Conservation (phyloP, 2,329 filamentous ascomycete genomes). For the Fusarium veterinarium region DNA sequence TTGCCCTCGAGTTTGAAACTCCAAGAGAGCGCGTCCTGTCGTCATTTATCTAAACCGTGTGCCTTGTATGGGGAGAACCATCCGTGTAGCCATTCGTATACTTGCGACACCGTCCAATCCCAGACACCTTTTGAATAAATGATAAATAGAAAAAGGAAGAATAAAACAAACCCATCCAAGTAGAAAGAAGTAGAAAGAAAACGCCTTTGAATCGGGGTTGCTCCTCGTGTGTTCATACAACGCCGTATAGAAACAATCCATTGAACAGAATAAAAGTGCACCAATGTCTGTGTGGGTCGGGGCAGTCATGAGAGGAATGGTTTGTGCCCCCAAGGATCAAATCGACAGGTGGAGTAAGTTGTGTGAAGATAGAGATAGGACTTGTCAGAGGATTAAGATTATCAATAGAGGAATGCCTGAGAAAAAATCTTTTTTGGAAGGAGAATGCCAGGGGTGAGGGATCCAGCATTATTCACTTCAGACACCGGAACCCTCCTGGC, state of each 20-base stretch:
- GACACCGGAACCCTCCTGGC: conserved; percentile 56
- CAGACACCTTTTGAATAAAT: conserved; percentile 16
- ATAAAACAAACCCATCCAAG: not conserved
- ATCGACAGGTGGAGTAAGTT: not conserved
- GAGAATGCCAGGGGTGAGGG: not conserved
- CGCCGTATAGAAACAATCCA: conserved; percentile 30
- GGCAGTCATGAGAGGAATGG: conserved; percentile 4
- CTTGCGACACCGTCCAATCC: conserved; percentile 38
- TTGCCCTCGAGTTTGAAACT: conserved; percentile 24
- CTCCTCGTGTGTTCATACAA: conserved; percentile 40
- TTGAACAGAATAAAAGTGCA: conserved; percentile 6
- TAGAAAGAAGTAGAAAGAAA: not conserved
- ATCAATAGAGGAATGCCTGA: conserved; percentile 31
- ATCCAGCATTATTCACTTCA: conserved; percentile 10
- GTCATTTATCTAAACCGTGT: conserved; percentile 44
- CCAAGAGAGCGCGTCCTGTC: conserved; percentile 23
- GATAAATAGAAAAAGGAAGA: conserved; percentile 8
- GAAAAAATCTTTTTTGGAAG: not conserved
- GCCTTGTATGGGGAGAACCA: conserved; percentile 21
- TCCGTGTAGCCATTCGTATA: conserved; percentile 42
- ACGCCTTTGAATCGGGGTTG: conserved; percentile 33
- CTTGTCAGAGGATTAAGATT: conserved; percentile 39
- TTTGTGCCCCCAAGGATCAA: conserved; percentile 9
- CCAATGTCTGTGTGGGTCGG: not conserved
- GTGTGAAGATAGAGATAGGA: not conserved